These are phyloP conservation scores for Cyberlindnera suaveolens DNA, from an alignment of 805 yeast species.

Conservation along the genomic window DNA sequence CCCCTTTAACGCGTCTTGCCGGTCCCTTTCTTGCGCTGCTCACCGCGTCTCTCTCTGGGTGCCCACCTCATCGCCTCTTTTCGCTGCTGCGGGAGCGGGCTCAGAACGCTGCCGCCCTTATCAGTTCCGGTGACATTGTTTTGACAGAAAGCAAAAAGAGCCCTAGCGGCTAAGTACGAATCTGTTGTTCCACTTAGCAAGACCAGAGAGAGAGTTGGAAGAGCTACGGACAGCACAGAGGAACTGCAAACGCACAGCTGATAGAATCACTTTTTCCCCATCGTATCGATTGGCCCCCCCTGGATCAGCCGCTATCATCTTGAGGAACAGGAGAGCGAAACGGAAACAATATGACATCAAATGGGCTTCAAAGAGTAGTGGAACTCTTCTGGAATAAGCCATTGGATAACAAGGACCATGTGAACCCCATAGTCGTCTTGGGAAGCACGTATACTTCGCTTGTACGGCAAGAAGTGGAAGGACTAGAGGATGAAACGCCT, in stretches of 20 bases:
- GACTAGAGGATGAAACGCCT: neutral
- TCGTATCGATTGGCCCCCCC: too few relatives aligned
- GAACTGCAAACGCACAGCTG: too few relatives aligned
- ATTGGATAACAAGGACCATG: slow-evolving; percentile 32
- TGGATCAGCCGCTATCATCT: too few relatives aligned
- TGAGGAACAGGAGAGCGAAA: neutral
- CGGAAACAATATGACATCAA: slow-evolving; percentile 3
- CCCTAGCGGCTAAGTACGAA: too few relatives aligned
- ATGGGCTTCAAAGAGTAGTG: slow-evolving; percentile 34
- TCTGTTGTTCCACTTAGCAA: too few relatives aligned
- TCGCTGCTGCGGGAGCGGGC: neutral
- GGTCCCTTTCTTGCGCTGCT: too few relatives aligned
- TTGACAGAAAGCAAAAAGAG: too few relatives aligned
- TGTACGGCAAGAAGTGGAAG: slow-evolving; percentile 1
- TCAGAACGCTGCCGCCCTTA: too few relatives aligned
- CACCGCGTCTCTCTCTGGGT: neutral
- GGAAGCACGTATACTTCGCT: slow-evolving; percentile 31
- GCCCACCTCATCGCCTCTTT: neutral
- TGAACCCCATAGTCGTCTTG: slow-evolving; percentile 32
- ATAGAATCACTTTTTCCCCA: too few relatives aligned
- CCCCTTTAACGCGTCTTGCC: neutral
- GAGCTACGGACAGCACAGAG: too few relatives aligned
- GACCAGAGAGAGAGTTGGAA: too few relatives aligned
- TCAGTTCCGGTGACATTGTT: too few relatives aligned
- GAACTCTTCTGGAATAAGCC: slow-evolving; percentile 38